Base-by-base conservation (phyloP, 371 early-diverging fungal species). In the Circinella umbellata region DNA sequence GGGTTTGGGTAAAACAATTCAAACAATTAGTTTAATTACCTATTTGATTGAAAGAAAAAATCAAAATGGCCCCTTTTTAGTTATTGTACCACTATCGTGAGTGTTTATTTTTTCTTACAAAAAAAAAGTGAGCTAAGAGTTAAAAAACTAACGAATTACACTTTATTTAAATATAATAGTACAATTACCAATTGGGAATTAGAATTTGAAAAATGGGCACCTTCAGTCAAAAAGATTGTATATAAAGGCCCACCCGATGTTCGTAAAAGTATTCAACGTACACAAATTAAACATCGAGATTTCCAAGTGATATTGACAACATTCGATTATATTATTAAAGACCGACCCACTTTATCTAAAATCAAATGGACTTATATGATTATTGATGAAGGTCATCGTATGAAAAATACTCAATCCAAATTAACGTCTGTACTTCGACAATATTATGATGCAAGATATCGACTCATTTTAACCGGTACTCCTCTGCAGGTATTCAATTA, bases 191-290 rank as follows among this genome's bases (percentile, higher is more conserved):
- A 99, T 80, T 99, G 99, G 99, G 88, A 89, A 13, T 77, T 94
- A 54, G 99, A 99, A 81, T 98, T 99, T 79, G 96, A 95, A 69
- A 96, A 96, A 82, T 99, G 99, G 99, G 98, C 98, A 5, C 98
- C 99, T 37, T 78, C 90, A n/a, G 91, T 99, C 54, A 75, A 81
- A 13, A 94, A 90, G 68, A 87, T 98, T 63, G 94, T 93, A 9
- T 98, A 97, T 84, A 97, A 95, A 80, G 97, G 97, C 55, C 75
- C 85, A 39, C 94, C 96, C 4, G 76, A 85, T 11, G 82, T 86
- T 59, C 90, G 98, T 47, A 88, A 88, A 64, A 83, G 86, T 17
- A 77, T 95, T 17, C 90, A 93, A 73, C 3, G 13, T 4, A 86
- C 84, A 7, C 86, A 92, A 69, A 90, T 96, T 59, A 82, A 88